Evolutionary conservation across 179 eudicot genomes (phyloP).

Genomic region (Beta corolliflora): DNA sequence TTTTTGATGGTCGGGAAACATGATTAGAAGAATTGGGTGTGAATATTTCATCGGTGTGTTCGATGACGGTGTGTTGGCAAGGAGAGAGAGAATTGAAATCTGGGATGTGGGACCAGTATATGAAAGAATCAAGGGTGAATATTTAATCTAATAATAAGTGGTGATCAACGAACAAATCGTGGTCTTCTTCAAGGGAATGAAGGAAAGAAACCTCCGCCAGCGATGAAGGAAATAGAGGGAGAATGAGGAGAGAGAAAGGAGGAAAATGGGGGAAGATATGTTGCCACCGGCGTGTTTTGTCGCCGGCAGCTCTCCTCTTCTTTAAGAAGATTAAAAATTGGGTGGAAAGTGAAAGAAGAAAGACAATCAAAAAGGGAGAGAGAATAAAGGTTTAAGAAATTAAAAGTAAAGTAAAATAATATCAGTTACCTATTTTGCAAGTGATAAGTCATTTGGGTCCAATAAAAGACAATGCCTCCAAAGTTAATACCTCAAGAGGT

Average conservation of each 20-base stretch:
- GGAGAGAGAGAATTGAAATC: conserved; percentile 29
- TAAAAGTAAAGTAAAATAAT: no score
- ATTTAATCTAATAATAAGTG: conserved; percentile 26
- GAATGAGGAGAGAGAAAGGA: background rate
- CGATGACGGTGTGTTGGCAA: background rate
- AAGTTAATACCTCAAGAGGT: no score
- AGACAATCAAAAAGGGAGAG: no score
- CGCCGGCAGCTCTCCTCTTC: no score
- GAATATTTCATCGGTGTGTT: background rate
- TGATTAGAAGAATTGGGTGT: background rate
- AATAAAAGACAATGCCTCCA: no score
- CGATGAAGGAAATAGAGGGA: background rate
- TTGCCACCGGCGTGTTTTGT: no score
- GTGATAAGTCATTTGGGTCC: no score
- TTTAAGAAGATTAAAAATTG: no score
- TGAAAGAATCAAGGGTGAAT: conserved; percentile 34
- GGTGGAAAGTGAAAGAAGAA: no score
- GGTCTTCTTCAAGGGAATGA: conserved; percentile 37
- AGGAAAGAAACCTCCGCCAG: conserved; percentile 56
- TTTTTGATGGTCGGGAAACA: background rate
- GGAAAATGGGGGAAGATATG: no score
- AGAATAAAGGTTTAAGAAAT: no score
- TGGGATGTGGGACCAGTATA: conserved; percentile 31
- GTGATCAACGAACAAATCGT: conserved; percentile 23
- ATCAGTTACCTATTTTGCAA: no score